Evolutionary conservation across 768 basidiomycete genomes (phyloP).

Genomic region (Tulasnella sp.): DNA sequence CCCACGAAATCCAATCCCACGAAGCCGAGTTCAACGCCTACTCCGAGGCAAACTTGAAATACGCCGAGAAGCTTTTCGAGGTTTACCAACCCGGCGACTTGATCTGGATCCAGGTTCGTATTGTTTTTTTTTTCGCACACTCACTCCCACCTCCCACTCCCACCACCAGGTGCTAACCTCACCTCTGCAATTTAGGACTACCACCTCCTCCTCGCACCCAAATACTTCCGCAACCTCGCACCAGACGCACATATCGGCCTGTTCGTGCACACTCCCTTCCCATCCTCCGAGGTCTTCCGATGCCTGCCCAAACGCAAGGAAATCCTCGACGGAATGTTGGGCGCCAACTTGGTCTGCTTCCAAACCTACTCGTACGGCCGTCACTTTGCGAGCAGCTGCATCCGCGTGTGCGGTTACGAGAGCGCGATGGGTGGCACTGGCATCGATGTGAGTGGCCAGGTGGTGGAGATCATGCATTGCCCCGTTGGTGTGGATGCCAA

Average conservation of each 20-base stretch:
- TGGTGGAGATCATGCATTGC: constrained; percentile 79
- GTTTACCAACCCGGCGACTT: constrained; percentile 86
- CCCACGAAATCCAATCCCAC: constrained; percentile 80
- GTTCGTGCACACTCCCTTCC: constrained; percentile 98
- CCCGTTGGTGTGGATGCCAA: constrained; percentile 95
- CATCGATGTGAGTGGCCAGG: constrained; percentile 74
- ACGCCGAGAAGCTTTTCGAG: constrained; percentile 67
- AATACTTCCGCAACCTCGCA: constrained; percentile 68
- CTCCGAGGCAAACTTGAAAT: constrained; percentile 76
- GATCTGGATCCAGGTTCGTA: constrained; percentile 66
- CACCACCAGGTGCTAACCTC: constrained; percentile 29
- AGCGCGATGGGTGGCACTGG: constrained; percentile 42
- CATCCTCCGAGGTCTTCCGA: constrained; percentile 91
- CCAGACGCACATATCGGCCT: constrained; percentile 69
- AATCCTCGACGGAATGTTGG: constrained; percentile 96
- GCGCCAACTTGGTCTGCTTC: constrained; percentile 95
- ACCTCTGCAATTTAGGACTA: constrained; percentile 54
- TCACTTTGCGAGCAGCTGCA: constrained; percentile 91
- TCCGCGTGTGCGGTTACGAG: constrained; percentile 95
- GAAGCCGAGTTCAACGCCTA: constrained; percentile 77
- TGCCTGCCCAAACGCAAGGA: constrained; percentile 88
- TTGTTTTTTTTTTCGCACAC: too few species aligned
- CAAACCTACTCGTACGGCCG: constrained; percentile 91
- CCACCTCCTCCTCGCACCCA: constrained; percentile 87
- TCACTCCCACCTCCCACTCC: not conserved